These are phyloP conservation scores for Botryococcus braunii DNA, from an alignment of 163 green algal genomes.

Conservation along the genomic window DNA sequence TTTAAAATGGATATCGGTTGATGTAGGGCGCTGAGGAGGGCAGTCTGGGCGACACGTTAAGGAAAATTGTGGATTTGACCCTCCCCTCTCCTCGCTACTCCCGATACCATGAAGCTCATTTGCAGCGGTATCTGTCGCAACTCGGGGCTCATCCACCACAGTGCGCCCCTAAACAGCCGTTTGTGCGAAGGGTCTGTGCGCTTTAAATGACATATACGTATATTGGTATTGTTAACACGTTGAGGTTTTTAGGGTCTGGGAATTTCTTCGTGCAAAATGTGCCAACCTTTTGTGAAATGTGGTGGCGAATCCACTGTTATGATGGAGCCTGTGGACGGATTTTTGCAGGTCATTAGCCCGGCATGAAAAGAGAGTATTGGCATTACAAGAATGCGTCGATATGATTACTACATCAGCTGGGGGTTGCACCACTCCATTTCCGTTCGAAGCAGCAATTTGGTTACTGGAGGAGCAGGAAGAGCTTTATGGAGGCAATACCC, in stretches of 20 bases:
- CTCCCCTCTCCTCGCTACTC: conserved; percentile 21
- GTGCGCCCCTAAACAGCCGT: too few species aligned
- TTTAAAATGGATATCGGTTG: neutral
- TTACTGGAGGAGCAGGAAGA: conserved; percentile 57
- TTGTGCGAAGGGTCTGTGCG: too few species aligned
- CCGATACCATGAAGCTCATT: conserved; percentile 40
- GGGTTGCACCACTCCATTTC: conserved; percentile 30
- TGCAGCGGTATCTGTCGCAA: conserved; percentile 36
- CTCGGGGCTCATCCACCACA: conserved; percentile 39
- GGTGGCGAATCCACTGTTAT: too few species aligned
- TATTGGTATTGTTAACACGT: too few species aligned
- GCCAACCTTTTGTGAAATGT: too few species aligned
- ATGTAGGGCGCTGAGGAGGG: conserved; percentile 13
- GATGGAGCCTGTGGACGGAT: neutral
- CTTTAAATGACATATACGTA: too few species aligned
- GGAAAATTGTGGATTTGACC: conserved; percentile 17
- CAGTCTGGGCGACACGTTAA: conserved; percentile 22
- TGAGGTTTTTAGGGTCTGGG: too few species aligned
- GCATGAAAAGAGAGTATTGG: conserved; percentile 35
- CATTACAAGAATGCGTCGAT: conserved; percentile 37
- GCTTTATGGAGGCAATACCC: conserved; percentile 31
- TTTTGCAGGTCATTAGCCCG: conserved; percentile 26
- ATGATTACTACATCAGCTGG: conserved; percentile 24
- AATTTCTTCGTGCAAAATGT: too few species aligned
- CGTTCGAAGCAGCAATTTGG: conserved; percentile 54